phyloP scores from a whole-genome alignment of 805 yeast genomes.

The Saturnispora serradocipensis region DNA sequence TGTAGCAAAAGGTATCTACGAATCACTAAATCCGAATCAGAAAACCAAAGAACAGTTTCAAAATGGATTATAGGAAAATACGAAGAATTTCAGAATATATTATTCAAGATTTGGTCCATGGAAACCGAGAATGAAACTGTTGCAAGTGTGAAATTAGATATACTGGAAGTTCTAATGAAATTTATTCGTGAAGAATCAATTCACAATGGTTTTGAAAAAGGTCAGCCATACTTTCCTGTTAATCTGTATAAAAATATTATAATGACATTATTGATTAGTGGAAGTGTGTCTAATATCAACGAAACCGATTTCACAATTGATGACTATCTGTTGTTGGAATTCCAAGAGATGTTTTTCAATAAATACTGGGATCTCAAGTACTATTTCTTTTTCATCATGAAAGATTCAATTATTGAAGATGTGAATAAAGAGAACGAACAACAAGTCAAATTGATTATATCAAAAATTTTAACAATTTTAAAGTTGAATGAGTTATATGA shows the following conservation, averaged over 20 bases:
- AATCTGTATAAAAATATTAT: conserved; percentile 38
- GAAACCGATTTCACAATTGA: conserved; percentile 40
- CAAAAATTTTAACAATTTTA: conserved; percentile 34
- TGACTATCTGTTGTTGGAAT: conserved; percentile 35
- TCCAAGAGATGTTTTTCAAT: conserved; percentile 42
- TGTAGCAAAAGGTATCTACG: conserved; percentile 34
- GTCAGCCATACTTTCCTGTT: conserved; percentile 58
- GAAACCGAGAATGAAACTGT: conserved; percentile 28
- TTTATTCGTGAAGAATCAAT: conserved; percentile 47
- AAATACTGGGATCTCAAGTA: conserved; percentile 71
- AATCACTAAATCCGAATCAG: conserved; percentile 24
- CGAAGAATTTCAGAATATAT: conserved; percentile 38
- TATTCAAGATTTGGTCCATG: conserved; percentile 35
- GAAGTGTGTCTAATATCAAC: conserved; percentile 30
- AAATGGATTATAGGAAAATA: conserved; percentile 59
- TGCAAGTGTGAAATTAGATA: conserved; percentile 42
- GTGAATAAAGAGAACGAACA: conserved; percentile 15
- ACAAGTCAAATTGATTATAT: conserved; percentile 22
- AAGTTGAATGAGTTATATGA: conserved; percentile 23
- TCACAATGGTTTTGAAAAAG: conserved; percentile 38
- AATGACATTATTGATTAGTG: conserved; percentile 23
- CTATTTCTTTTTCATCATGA: conserved; percentile 51
- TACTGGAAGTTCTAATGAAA: conserved; percentile 46
- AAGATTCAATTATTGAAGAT: conserved; percentile 10
- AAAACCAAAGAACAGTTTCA: conserved; percentile 42